Conservation (phyloP, 768 basidiomycete species). For the Roridomyces roridus region DNA sequence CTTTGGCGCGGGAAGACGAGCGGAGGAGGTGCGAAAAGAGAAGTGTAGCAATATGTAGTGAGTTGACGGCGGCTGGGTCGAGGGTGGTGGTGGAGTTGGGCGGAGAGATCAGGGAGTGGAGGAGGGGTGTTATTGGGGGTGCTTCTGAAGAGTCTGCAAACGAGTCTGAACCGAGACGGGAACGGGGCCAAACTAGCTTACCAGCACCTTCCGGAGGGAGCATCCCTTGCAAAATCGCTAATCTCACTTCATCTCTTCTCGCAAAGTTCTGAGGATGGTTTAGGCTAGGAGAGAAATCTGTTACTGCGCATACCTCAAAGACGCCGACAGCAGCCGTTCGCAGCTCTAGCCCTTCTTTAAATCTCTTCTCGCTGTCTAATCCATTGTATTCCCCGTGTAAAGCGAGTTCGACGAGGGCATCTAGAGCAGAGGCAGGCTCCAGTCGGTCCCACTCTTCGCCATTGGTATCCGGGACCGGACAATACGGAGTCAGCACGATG, state of each 20-base stretch:
- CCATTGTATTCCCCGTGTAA: constrained; percentile 90
- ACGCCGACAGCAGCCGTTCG: constrained; percentile 79
- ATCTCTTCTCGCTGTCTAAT: constrained; percentile 59
- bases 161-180: neutral
- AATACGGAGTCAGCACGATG: constrained; percentile 73
- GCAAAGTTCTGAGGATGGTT: constrained; percentile 66
- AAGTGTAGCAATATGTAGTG: constrained; percentile 76
- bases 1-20: constrained; percentile 67
- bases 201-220: constrained; percentile 59
- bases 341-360: constrained; percentile 73
- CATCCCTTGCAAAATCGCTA: constrained; percentile 77
- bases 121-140: constrained; percentile 66
- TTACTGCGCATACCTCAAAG: constrained; percentile 69
- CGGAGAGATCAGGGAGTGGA: constrained; percentile 69
- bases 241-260: constrained; percentile 70
- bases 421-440: constrained; percentile 79
- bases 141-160: constrained; percentile 38
- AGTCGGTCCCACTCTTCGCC: constrained; percentile 95
- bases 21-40: constrained; percentile 83
- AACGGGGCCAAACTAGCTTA: constrained; percentile 18
- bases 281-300: constrained; percentile 1
- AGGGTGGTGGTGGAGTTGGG: constrained; percentile 61
- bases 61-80: constrained; percentile 60
- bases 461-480: constrained; percentile 80
- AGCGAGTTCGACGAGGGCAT: constrained; percentile 80